Base-by-base conservation (phyloP, 352 stramenopile species). In the Pythium grandisporangium region DNA sequence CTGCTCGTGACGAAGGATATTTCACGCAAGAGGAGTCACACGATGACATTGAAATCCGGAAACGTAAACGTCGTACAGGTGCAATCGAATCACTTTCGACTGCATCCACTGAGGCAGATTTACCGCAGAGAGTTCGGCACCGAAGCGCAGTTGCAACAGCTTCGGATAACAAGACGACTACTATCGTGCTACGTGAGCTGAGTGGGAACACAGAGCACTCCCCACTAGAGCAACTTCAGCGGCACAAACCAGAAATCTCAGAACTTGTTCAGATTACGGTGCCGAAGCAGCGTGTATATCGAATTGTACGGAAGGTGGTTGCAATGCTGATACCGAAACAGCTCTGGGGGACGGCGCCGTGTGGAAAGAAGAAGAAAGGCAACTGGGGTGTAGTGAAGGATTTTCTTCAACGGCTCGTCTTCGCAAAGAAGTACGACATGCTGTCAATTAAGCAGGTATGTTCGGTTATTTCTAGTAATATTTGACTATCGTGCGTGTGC, bases 351-450 rank as follows among this genome's bases (percentile, higher is more conserved):
- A 23, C 19, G 14, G 19, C 29, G 22, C 12, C 33, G n/a, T 12
- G 23, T 43, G 17, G 14, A 36, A 19, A 7, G 22, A 45, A 0
- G 57, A 42, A 2, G 51, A 54, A 26, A 60, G 64, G 14, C n/a
- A 86, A 87, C 37, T 87, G 70, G 70, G 50, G 55, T n/a, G 56
- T 45, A 30, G 51, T 84, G 23, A 81, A 79, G 37, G 19, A 30
- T 24, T 39, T 83, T 37, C 40, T 83, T 14, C 54, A 48, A 10
- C 65, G 62, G 24, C 37, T 87, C 12, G 46, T 87, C 14, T 58
- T 59, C 33, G 66, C 70, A 17, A 59, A 59, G 11, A 83, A 82
- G 26, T 82, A 72, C 37, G 74, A 84, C 30, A 39, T 69, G 6
- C 46, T 87, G 7, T 71, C 64, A 8, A 27, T 84, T 5, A 63